Evolutionary conservation across 345 rosid genomes (phyloP).

Genomic region (Erodium maritimum): DNA sequence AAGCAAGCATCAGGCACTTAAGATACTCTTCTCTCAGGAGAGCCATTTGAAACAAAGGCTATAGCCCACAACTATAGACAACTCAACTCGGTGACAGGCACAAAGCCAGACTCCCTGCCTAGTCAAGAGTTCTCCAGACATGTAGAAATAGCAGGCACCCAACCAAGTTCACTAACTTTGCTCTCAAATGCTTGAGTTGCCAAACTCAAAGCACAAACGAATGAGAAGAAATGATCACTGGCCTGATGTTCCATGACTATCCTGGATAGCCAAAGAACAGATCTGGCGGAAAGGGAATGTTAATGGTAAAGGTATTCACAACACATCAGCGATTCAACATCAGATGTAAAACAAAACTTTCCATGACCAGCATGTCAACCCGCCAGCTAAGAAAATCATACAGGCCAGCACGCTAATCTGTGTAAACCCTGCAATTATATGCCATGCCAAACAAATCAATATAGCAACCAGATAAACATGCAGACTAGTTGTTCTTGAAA

Average conservation of each 20-base stretch:
- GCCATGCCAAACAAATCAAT: constrained; percentile 68
- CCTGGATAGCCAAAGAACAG: constrained; percentile 4
- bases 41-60: not conserved
- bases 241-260: not conserved
- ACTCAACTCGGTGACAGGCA: not conserved
- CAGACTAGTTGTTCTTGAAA: constrained; percentile 14
- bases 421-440: constrained; percentile 62
- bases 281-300: constrained; percentile 9
- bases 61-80: not conserved
- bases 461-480: constrained; percentile 28
- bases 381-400: constrained; percentile 63
- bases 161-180: not conserved
- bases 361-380: constrained; percentile 70
- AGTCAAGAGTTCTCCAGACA: not conserved
- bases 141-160: no score
- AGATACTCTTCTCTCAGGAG: not conserved
- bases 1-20: not conserved
- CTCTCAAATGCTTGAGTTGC: not conserved
- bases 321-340: constrained; percentile 35
- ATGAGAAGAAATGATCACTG: not conserved
- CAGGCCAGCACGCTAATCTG: constrained; percentile 57
- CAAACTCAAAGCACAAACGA: not conserved
- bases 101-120: not conserved
- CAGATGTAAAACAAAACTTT: constrained; percentile 42
- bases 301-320: constrained; percentile 27